These are phyloP conservation scores for Zangia roseola DNA, from an alignment of 768 basidiomycete species.

Conservation along the genomic window DNA sequence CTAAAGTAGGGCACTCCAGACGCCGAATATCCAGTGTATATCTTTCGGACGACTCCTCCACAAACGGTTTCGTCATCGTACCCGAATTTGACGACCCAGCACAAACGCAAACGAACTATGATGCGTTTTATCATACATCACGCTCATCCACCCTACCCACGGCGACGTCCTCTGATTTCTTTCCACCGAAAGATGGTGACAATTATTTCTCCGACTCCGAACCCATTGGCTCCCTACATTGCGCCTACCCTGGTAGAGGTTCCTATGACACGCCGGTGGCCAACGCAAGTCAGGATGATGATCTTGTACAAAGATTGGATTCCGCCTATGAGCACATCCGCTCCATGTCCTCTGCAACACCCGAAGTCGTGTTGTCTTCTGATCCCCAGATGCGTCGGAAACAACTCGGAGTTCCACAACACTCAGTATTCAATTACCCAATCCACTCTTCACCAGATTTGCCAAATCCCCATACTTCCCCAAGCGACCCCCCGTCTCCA, in stretches of 20 bases:
- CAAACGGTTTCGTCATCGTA: slow-evolving; percentile 16
- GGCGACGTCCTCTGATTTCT: neutral
- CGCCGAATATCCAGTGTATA: slow-evolving; percentile 22
- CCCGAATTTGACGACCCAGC: slow-evolving; percentile 26
- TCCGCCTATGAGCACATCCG: slow-evolving; percentile 25
- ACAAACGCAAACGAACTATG: neutral
- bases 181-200: neutral
- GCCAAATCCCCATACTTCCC: slow-evolving; percentile 24
- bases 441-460: slow-evolving; percentile 15
- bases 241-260: neutral
- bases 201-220: neutral
- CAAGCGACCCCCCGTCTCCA: neutral
- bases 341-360: slow-evolving; percentile 18
- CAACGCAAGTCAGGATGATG: slow-evolving; percentile 8
- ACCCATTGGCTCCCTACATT: neutral
- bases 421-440: slow-evolving; percentile 27
- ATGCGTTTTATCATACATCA: neutral
- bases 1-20: slow-evolving; percentile 1
- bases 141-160: neutral
- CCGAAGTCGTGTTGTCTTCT: slow-evolving; percentile 13
- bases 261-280: neutral
- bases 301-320: slow-evolving; percentile 22
- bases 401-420: slow-evolving; percentile 31
- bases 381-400: slow-evolving; percentile 28
- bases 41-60: slow-evolving; percentile 15